Base-by-base conservation (phyloP, 306 rosid species). In the Acacia melanoxylon region DNA sequence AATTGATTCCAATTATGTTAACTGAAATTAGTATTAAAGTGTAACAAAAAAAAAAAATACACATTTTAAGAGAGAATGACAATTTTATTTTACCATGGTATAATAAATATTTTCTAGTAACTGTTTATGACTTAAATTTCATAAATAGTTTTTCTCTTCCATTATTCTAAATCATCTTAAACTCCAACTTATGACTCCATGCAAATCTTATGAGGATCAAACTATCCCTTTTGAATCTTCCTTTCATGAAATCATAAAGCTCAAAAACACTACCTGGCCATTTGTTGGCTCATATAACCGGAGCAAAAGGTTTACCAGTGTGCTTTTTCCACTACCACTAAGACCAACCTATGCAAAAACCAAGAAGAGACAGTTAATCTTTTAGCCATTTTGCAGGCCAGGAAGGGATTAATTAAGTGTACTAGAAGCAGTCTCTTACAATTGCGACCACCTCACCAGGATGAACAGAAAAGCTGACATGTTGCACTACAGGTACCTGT, bases 291-390 rank as follows among this genome's bases (percentile, higher is more conserved):
- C 99, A 73, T 95, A 93, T 51, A 95, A 91, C 66, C 93, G 98
- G 62, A 95, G 99, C 88, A 95, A 89, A 51, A 95, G 97, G 85
- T 92, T 95, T 86, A 95, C 99, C 58, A 95, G 81, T 44, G 99
- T 95, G 91, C 98, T 95, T 88, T 95, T 95, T 44, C 99, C 99
- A 73, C 99, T 95, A 44, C 98, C 98, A 86, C 99, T 95, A 79
- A 93, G 98, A 59, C 99, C 99, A 79, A 95, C 98, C 99, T 95
- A 78, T 29, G 56, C 82, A 59, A 77, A 80, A 80, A 74, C 35
- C 13, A 59, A 81, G 14, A 80, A 49, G 74, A 82, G 85, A 67
- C 52, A 67, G 41, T 80, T 77, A 86, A 76, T 74, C 76, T 83
- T 49, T 75, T 68, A 46, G 13, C 78, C 85, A 81, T 49, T 51